Percentiles rank a stretch among this genome's conserved stretches.
Conservation (phyloP, 2,329 filamentous ascomycete species). For the Penicillium oxalicum region DNA sequence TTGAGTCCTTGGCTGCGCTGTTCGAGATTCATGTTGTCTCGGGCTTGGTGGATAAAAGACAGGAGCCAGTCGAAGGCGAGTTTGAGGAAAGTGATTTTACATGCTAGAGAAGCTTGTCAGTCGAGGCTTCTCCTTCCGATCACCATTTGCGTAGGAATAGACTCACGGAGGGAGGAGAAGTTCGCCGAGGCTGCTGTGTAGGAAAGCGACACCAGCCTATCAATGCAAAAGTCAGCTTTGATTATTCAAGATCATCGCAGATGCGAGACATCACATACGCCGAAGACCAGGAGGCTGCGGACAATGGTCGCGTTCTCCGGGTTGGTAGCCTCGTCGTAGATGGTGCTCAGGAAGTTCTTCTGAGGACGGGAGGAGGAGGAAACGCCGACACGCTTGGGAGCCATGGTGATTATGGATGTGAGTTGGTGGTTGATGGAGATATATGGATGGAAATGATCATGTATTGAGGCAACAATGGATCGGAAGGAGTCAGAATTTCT, state of each 20-base stretch:
- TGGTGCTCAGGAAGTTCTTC: conserved; percentile 51
- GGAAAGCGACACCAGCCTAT: conserved; percentile 60
- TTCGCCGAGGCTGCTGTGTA: conserved; percentile 63
- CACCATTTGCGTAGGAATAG: neutral
- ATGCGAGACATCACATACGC: conserved; percentile 46
- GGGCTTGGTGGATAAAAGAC: conserved; percentile 7
- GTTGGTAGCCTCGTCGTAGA: conserved; percentile 59
- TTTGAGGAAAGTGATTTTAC: conserved; percentile 12
- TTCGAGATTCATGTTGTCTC: conserved; percentile 16
- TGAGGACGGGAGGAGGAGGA: conserved; percentile 41
- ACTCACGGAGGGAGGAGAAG: conserved; percentile 58
- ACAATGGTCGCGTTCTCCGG: conserved; percentile 65
- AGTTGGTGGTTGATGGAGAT: neutral
- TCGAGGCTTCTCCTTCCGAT: conserved; percentile 17
- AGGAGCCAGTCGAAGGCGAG: conserved; percentile 5
- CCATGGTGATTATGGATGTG: conserved; percentile 43
- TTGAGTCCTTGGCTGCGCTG: conserved; percentile 9
- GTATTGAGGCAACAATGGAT: conserved; percentile 2
- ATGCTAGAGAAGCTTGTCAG: conserved; percentile 10
- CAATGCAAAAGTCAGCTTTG: conserved; percentile 11
- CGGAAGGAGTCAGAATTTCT: conserved; percentile 28
- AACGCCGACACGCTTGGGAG: conserved; percentile 55
- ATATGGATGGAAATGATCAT: conserved; percentile 2
- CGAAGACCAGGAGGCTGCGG: conserved; percentile 61
- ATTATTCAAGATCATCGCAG: neutral